A percentile compares a stretch with the other conserved stretches of the same genome.
Evolutionary conservation across 305 asterid species (phyloP).

Genomic region (Coffea humblotiana): DNA sequence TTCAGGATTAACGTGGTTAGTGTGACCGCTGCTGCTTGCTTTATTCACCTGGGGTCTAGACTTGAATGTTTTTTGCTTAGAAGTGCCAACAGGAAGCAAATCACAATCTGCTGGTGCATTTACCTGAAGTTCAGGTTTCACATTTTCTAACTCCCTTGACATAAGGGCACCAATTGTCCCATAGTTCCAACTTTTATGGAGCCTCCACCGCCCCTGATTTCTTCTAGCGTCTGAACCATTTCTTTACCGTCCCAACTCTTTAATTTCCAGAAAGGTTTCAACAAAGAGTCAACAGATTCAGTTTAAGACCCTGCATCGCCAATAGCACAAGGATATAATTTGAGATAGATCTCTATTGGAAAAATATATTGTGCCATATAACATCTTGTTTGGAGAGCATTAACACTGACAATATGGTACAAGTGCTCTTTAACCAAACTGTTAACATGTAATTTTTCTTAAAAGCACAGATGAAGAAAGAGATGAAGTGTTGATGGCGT

Average conservation of each 20-base stretch:
- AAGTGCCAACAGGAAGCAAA: slow-evolving; percentile 26
- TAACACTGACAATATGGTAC: not conserved
- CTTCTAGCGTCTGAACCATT: slow-evolving; percentile 70
- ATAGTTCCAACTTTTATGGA: slow-evolving; percentile 79
- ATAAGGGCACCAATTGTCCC: slow-evolving; percentile 73
- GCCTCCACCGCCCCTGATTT: slow-evolving; percentile 77
- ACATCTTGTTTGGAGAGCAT: not conserved
- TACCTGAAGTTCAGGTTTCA: slow-evolving; percentile 37
- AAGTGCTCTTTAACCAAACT: not conserved
- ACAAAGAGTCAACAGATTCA: not conserved
- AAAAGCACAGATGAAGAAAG: not conserved
- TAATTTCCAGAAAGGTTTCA: not conserved
- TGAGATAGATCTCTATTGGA: not conserved
- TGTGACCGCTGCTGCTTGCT: slow-evolving; percentile 29
- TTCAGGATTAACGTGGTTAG: slow-evolving; percentile 29
- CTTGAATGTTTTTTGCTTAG: slow-evolving; percentile 37
- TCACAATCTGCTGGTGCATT: slow-evolving; percentile 23
- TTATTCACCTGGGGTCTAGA: slow-evolving; percentile 44
- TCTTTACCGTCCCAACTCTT: slow-evolving; percentile 5
- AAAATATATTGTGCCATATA: too few species aligned
- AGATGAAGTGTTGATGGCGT: not conserved
- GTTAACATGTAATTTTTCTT: not conserved
- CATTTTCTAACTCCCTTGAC: slow-evolving; percentile 66
- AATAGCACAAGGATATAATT: not conserved
- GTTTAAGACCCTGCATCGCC: slow-evolving; percentile 7